Conservation (phyloP, 768 basidiomycete species). For the Suillus americanus region DNA sequence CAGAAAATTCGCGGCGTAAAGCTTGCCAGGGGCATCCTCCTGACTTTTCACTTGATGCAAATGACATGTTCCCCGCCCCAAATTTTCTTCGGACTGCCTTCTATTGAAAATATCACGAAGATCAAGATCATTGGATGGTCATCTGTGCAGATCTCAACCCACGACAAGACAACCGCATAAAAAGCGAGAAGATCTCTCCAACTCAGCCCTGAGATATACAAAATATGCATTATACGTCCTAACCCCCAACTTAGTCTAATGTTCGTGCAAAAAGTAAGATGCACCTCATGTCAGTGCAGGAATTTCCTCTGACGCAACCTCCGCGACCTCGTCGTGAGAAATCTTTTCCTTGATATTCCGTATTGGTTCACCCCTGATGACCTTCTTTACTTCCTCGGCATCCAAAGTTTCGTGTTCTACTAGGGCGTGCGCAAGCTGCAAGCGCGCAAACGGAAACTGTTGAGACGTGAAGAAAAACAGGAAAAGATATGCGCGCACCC, state of each 20-base stretch:
- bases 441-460: not conserved
- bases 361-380: conserved; percentile 82
- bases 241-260: conserved; percentile 11
- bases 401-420: conserved; percentile 95
- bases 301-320: conserved; percentile 8
- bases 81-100: not conserved
- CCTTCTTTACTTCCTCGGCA: conserved; percentile 80
- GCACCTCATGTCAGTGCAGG: conserved; percentile 14
- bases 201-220: conserved; percentile 11
- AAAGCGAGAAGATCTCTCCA: not conserved
- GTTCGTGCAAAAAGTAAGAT: conserved; percentile 3
- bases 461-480: not conserved
- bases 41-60: not conserved
- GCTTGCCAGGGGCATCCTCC: not conserved
- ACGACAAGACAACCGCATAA: not conserved
- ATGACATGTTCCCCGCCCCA: not conserved
- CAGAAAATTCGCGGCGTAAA: not conserved
- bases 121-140: not conserved
- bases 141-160: not conserved
- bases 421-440: conserved; percentile 83
- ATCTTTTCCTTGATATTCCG: conserved; percentile 67
- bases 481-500: conserved; percentile 41
- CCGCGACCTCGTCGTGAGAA: conserved; percentile 42
- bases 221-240: conserved; percentile 15
- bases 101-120: not conserved